Percentiles rank a stretch among this genome's conserved stretches.
Conservation (phyloP, 1,284 basidiomycete genomes). For the Heliocybe sulcata region DNA sequence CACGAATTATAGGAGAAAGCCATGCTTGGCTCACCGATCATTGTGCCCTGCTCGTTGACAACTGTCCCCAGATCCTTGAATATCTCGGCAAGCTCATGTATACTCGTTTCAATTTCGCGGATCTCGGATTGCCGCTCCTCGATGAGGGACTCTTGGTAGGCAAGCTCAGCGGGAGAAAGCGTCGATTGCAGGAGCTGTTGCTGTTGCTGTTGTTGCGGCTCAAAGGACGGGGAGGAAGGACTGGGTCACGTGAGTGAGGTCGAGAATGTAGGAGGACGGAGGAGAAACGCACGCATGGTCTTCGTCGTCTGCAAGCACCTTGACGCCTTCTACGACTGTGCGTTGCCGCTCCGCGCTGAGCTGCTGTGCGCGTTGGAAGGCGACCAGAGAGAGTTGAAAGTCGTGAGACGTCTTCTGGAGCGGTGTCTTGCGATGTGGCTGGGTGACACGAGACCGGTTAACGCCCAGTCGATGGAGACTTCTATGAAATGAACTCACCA, state of each 20-base stretch:
- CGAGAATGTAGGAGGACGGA: neutral
- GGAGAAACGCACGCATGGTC: constrained; percentile 23
- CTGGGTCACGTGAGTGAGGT: neutral
- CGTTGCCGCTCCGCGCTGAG: constrained; percentile 84
- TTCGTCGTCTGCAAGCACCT: constrained; percentile 70
- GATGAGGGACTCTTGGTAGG: constrained; percentile 94
- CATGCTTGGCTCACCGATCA: constrained; percentile 93
- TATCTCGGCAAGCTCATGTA: constrained; percentile 95
- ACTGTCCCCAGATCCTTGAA: constrained; percentile 95
- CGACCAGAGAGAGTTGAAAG: constrained; percentile 81
- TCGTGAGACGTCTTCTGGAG: constrained; percentile 92
- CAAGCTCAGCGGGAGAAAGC: constrained; percentile 77
- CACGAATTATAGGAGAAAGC: too few relatives aligned
- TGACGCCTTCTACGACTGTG: constrained; percentile 77
- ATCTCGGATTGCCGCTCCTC: constrained; percentile 95
- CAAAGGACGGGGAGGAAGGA: neutral
- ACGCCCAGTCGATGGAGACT: constrained; percentile 2
- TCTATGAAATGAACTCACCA: constrained; percentile 36
- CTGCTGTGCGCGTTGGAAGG: constrained; percentile 90
- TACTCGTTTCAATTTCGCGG: constrained; percentile 93
- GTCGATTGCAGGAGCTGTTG: constrained; percentile 67
- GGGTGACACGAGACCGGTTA: neutral
- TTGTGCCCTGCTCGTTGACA: constrained; percentile 90
- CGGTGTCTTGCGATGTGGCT: constrained; percentile 72
- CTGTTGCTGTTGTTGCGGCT: constrained; percentile 45